Evolutionary conservation across 768 basidiomycete species (phyloP), one percentile per base, ranked within the genome.

Genomic region (Boletus rubescentipes): DNA sequence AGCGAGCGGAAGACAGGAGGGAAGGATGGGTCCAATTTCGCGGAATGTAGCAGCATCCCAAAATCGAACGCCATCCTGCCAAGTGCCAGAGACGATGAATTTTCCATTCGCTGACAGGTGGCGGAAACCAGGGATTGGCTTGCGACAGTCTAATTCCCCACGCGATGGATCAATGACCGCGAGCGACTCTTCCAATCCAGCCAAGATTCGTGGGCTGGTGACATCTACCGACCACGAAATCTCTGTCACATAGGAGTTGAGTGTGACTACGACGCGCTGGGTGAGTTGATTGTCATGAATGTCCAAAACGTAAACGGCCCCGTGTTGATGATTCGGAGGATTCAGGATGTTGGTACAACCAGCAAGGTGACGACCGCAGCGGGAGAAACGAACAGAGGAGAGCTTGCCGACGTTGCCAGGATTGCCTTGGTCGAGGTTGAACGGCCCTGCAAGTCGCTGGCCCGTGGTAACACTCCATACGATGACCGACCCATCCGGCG

Each of bases 41-140:
- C 31, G 2, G 42, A 56, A 56, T 5, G 46, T 48, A 6, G 30
- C 35, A 35, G 53, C 43, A 30, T 57, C 55, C 54, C 41, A 38
- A 39, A 57, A 57, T 23, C 41, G 46, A 31, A 49, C 31, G 2
- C 46, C 53, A 18, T 29, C 35, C 6, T 44, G 30, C 36, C 9
- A 21, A 29, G 29, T 30, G 9, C 41, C 32, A n/a, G 46, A 48
- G 10, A 56, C 55, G 0, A 57, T 18, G 18, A 57, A 57, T n/a
- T 47, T 57, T 0, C 46, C 52, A 12, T 55, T 54, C 12, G 21
- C 32, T 10, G 55, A 49, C 12, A 55, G 20, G n/a, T 14, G 0
- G 14, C 35, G 52, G 20, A 55, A 43, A 37, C 46, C 9, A 10
- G 35, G 40, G 11, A 47, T 34, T 16, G 32, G 34, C 10, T 29